A percentile compares a stretch with the other conserved stretches of the same genome.
Evolutionary conservation across 805 yeast species (phyloP).

Genomic region (Torulaspora franciscae): DNA sequence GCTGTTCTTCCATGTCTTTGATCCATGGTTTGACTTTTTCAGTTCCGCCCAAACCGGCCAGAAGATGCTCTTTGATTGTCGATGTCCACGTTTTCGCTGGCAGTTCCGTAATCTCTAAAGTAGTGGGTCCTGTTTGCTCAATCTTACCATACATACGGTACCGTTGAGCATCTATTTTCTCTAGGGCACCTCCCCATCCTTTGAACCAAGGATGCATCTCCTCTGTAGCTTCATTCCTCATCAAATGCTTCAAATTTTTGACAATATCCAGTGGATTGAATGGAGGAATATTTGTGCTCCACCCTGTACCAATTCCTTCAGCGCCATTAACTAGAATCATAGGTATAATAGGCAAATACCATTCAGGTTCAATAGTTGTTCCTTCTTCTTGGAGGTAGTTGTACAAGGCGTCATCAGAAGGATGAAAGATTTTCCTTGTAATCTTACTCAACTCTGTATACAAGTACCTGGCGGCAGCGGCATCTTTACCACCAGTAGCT

Average conservation of each 20-base stretch:
- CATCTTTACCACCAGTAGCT: conserved; percentile 96
- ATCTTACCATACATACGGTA: conserved; percentile 75
- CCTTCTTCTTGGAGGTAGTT: conserved; percentile 89
- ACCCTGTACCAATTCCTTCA: conserved; percentile 98
- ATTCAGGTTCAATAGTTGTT: conserved; percentile 88
- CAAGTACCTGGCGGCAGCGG: conserved; percentile 96
- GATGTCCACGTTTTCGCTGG: conserved; percentile 93
- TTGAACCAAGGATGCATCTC: conserved; percentile 90
- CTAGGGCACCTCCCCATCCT: conserved; percentile 89
- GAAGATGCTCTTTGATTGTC: conserved; percentile 77
- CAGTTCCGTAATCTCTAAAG: conserved; percentile 84
- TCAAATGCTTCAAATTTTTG: conserved; percentile 61
- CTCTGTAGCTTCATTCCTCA: conserved; percentile 63
- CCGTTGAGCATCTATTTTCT: conserved; percentile 57
- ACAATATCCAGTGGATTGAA: conserved; percentile 85
- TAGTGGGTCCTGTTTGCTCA: conserved; percentile 71
- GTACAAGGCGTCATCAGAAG: conserved; percentile 72
- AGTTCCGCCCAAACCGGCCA: conserved; percentile 66
- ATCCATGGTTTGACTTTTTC: conserved; percentile 81
- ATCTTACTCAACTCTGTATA: conserved; percentile 76
- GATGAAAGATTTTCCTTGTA: conserved; percentile 71
- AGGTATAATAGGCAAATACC: conserved; percentile 92
- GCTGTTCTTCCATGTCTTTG: conserved; percentile 93
- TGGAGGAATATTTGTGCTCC: conserved; percentile 92
- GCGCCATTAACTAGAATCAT: conserved; percentile 93